phyloP scores from a whole-genome alignment of 2,329 filamentous ascomycete genomes.

The Polychaeton citri region DNA sequence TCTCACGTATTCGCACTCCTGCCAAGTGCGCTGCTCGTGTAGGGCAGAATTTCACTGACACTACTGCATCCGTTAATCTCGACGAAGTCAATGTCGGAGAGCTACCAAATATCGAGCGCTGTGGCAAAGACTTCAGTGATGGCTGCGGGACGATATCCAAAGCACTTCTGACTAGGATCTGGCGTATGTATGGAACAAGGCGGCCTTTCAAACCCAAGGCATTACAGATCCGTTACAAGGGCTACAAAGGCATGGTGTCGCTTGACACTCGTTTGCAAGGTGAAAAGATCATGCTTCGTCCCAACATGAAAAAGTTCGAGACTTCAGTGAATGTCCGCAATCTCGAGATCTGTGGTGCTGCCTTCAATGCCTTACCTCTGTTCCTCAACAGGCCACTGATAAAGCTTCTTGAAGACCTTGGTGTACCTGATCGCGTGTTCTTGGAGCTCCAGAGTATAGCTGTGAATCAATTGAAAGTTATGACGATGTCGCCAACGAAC shows the following conservation, averaged over 20 bases:
- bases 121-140: conserved; percentile 57
- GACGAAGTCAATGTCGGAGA: conserved; percentile 17
- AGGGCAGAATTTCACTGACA: conserved; percentile 61
- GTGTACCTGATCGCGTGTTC: conserved; percentile 46
- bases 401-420: conserved; percentile 74
- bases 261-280: conserved; percentile 50
- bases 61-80: conserved; percentile 47
- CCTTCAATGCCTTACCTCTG: conserved; percentile 52
- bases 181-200: conserved; percentile 37
- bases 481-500: conserved; percentile 45
- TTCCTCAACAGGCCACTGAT: conserved; percentile 69
- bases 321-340: conserved; percentile 37
- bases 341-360: conserved; percentile 60
- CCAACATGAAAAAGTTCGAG: conserved; percentile 70
- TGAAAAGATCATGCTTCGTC: conserved; percentile 46
- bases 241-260: conserved; percentile 67
- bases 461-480: conserved; percentile 44
- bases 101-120: conserved; percentile 42
- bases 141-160: conserved; percentile 63
- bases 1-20: conserved; percentile 38
- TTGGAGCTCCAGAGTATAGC: conserved; percentile 50
- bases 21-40: conserved; percentile 48
- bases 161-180: conserved; percentile 47
- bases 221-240: conserved; percentile 61
- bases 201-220: conserved; percentile 43